These are phyloP conservation scores for Fusarium sarcochroum DNA, from an alignment of 2,329 filamentous ascomycete species.

Conservation along the genomic window DNA sequence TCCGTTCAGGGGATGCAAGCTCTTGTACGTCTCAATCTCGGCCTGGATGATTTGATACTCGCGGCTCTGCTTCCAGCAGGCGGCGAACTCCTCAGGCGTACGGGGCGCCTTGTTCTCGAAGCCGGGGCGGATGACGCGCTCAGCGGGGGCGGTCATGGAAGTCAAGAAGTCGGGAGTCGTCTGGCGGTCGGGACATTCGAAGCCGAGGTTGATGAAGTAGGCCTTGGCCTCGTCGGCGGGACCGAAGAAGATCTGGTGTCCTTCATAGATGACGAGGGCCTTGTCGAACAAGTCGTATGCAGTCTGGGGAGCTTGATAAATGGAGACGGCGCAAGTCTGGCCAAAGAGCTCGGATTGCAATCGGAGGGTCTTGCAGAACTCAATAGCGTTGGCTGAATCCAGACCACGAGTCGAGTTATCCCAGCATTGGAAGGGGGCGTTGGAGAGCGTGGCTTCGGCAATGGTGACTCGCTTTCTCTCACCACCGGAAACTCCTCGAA, in stretches of 20 bases:
- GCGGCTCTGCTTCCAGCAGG: constrained; percentile 51
- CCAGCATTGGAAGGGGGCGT: constrained; percentile 58
- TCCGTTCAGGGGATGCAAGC: constrained; percentile 45
- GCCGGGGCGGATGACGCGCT: constrained; percentile 53
- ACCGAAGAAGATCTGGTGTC: constrained; percentile 77
- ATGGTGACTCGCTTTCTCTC: constrained; percentile 84
- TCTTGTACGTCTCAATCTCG: constrained; percentile 54
- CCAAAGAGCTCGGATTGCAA: constrained; percentile 48
- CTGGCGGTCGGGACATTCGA: constrained; percentile 72
- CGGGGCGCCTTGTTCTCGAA: constrained; percentile 53
- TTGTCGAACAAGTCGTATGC: constrained; percentile 77
- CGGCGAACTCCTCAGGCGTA: constrained; percentile 57
- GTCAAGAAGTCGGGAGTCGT: constrained; percentile 78
- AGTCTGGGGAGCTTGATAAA: constrained; percentile 75
- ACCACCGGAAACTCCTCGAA: constrained; percentile 81
- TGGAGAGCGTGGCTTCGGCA: constrained; percentile 75
- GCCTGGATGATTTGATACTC: constrained; percentile 32
- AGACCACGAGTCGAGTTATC: constrained; percentile 52
- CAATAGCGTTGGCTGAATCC: constrained; percentile 50
- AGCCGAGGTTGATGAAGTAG: constrained; percentile 75
- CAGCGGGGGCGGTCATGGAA: constrained; percentile 60
- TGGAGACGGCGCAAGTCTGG: constrained; percentile 46
- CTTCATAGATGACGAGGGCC: constrained; percentile 76
- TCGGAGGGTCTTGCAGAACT: constrained; percentile 48
- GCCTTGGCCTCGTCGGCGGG: constrained; percentile 67